Percentiles rank a stretch among this genome's conserved stretches.
Conservation (phyloP, 352 stramenopile genomes). For the Phytophthora podocarpi region DNA sequence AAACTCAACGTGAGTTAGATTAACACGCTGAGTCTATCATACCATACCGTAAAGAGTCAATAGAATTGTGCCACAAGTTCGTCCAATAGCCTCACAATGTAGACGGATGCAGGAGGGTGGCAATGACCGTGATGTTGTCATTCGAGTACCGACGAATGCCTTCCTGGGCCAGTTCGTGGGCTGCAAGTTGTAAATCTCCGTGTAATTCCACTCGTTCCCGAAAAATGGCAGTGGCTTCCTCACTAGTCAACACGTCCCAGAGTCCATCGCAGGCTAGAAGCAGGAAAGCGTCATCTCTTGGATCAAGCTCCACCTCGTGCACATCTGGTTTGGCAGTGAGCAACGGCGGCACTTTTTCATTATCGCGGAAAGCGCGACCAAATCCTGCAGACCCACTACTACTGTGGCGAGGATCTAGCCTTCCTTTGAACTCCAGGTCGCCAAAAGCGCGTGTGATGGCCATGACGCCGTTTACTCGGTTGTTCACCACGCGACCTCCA, state of each 20-base stretch:
- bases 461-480: slow-evolving; percentile 84
- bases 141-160: slow-evolving; percentile 75
- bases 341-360: slow-evolving; percentile 59
- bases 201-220: slow-evolving; percentile 56
- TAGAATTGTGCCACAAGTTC: no score
- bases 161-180: slow-evolving; percentile 76
- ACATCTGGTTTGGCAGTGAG: slow-evolving; percentile 66
- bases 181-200: slow-evolving; percentile 57
- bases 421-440: slow-evolving; percentile 83
- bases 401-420: slow-evolving; percentile 24
- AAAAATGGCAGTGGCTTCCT: slow-evolving; percentile 64
- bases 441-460: slow-evolving; percentile 87
- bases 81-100: neutral
- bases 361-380: slow-evolving; percentile 32
- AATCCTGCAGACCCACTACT: slow-evolving; percentile 19
- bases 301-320: slow-evolving; percentile 41
- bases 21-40: neutral
- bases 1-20: slow-evolving; percentile 57
- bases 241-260: slow-evolving; percentile 82
- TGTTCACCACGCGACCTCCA: slow-evolving; percentile 78
- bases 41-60: no score
- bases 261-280: slow-evolving; percentile 84
- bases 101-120: slow-evolving; percentile 26
- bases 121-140: slow-evolving; percentile 83
- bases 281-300: slow-evolving; percentile 57